Conservation (phyloP, 176 grass and related monocot species). For the Triticum monococcum region DNA sequence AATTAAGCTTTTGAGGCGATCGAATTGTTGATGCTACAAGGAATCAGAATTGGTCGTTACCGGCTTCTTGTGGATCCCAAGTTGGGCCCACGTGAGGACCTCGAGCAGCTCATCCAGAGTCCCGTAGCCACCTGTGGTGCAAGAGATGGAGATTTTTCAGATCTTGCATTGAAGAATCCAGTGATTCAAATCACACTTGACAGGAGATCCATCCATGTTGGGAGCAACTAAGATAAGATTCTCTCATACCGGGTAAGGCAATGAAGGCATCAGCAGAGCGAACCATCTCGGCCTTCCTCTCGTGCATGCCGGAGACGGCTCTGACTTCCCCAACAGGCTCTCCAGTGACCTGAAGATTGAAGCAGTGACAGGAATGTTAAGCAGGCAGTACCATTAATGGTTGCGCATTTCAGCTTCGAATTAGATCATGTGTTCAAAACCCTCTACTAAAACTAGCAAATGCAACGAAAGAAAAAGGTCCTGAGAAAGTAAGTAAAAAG, state of each 20-base stretch:
- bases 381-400: background rate
- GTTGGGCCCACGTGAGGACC: conserved; percentile 87
- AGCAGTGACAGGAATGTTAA: conserved; percentile 21
- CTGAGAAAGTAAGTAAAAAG: background rate
- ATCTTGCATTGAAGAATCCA: too few species aligned
- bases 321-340: conserved; percentile 83
- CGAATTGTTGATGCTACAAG: conserved; percentile 16
- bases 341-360: conserved; percentile 57
- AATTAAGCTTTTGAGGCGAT: background rate
- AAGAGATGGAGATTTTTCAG: background rate
- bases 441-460: conserved; percentile 21
- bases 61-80: conserved; percentile 97
- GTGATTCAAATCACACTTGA: too few species aligned
- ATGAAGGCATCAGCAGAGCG: conserved; percentile 94
- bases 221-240: too few species aligned
- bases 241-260: conserved; percentile 71
- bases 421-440: background rate
- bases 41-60: conserved; percentile 45
- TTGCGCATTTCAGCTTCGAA: background rate
- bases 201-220: background rate
- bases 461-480: background rate
- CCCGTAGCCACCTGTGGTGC: conserved; percentile 72
- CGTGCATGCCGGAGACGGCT: conserved; percentile 87
- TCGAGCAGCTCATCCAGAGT: conserved; percentile 93
- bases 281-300: conserved; percentile 93